Evolutionary conservation across 2,329 filamentous ascomycete species (phyloP), one percentile per base, ranked within the genome.

Genomic region (Cercospora zeina): DNA sequence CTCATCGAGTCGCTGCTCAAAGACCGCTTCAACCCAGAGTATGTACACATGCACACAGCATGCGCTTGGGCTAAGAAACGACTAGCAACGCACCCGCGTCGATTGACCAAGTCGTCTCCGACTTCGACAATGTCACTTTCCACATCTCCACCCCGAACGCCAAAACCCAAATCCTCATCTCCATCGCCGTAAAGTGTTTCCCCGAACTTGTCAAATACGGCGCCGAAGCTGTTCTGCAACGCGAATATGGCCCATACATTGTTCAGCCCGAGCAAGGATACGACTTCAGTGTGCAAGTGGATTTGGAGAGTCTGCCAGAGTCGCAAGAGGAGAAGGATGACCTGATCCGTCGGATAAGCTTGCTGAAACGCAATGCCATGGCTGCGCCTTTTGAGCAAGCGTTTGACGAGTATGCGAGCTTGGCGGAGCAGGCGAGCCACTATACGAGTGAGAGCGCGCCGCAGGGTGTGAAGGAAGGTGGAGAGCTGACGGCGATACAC

Each of bases 121-220:
- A 99, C 80, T 99, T 99, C 75, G 96, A 99, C 80, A 93, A 93
- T 75, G 95, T 97, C 71, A 96, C 90, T 70, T 99, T 97, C 80
- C 95, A 99, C 79, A 93, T 99, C 74, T 97, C 93, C 37, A 99
- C 95, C 1, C 95, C 93, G 62, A 92, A 96, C 77, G 82, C 87
- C 65, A 97, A 97, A 83, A 88, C 91, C 54, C 91, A 96, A 80
- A 97, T 99, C 69, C 85, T 96, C 56, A 87, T 99, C 62, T 99
- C 95, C 21, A 89, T 99, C 72, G 87, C 91, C 77, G 91, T 99
- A 77, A 90, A 93, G 81, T 99, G 95, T 82, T 99, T 88, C 81
- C 85, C 86, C 70, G 96, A 99, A 76, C 85, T 99, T 45, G 85
- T 97, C 64, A 86, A 90, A 73, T 97, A 97, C 77, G 96, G 96